Base-by-base conservation (phyloP, 75 land plant genomes). In the Cryptomeria japonica region DNA sequence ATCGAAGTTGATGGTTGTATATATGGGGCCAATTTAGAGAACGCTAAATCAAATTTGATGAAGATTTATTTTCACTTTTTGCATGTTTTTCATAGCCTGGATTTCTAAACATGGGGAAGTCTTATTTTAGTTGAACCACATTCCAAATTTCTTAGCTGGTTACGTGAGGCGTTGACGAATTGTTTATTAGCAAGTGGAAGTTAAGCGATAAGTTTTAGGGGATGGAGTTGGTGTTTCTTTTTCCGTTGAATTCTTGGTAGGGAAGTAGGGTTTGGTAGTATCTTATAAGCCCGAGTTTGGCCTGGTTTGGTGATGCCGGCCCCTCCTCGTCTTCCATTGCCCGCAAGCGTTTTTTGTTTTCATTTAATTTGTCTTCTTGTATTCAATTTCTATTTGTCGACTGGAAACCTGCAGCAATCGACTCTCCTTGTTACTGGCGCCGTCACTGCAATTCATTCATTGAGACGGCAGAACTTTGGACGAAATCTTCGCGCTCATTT, bases 251-350 rank as follows among this genome's bases (percentile, higher is more conserved):
- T 28, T n/a, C 76, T 72, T 31, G 13, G 77, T 31, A 32, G 13
- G 37, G 77, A 73, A 13, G 77, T 32, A 73, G 34, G 32, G 37
- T 73, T 73, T 32, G 77, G 77, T 73, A 73, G 37, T 34, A 73
- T 11, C 3, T 34, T 73, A 34, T 31, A 2, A 73, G 0, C 11
- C n/a, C 28, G 5, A 64, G 44, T 38, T 79, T 79, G 82, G 49
- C 13, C 46, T 82, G 51, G 84, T 82, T 82, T 82, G 84, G 84
- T 82, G 32, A 12, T 41, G 51, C 32, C 16, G 84, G 84, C 25
- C 84, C 84, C 84, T 34, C 84, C 3, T 22, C 84, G 34, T 82
- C 84, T 39, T 82, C 49, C 28, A 42, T n/a, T 42, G 51, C 47
- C 84, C 84, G 84, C 84, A 82, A 82, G 49, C 47, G 13, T 82